A percentile compares a stretch with the other conserved stretches of the same genome.
These are phyloP conservation scores for Paramecium bursaria DNA, from an alignment of 73 alveolate species.

Conservation along the genomic window DNA sequence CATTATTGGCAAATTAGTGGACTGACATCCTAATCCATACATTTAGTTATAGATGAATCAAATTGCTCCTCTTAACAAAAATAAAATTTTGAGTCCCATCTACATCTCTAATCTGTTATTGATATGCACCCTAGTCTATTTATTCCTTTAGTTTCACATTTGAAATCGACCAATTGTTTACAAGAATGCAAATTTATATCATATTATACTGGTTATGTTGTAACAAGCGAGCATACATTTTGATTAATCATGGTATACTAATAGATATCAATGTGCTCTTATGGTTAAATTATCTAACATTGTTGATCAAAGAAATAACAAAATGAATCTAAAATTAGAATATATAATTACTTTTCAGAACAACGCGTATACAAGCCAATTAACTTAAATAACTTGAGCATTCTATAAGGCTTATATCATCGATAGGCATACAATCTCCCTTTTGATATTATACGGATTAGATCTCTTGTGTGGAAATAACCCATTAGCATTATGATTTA, in stretches of 20 bases:
- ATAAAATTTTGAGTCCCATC: background rate
- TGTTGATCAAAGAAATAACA: background rate
- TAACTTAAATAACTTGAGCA: background rate
- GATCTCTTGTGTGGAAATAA: background rate
- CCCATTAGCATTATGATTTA: background rate
- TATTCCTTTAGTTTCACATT: background rate
- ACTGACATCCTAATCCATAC: background rate
- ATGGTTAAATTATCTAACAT: background rate
- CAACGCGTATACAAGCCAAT: background rate
- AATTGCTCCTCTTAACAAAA: background rate
- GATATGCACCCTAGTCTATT: background rate
- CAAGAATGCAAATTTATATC: background rate
- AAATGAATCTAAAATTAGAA: background rate
- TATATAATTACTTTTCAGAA: background rate
- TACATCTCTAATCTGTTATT: background rate
- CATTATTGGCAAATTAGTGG: background rate
- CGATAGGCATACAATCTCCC: background rate
- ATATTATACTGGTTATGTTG: background rate
- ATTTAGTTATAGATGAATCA: background rate
- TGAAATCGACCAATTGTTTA: no score
- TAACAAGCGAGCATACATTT: background rate
- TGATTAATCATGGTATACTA: background rate
- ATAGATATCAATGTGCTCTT: background rate
- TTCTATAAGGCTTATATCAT: background rate
- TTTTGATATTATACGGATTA: background rate